Evolutionary conservation across 2,329 filamentous ascomycete species (phyloP).

Genomic region (Fusarium robinianum): DNA sequence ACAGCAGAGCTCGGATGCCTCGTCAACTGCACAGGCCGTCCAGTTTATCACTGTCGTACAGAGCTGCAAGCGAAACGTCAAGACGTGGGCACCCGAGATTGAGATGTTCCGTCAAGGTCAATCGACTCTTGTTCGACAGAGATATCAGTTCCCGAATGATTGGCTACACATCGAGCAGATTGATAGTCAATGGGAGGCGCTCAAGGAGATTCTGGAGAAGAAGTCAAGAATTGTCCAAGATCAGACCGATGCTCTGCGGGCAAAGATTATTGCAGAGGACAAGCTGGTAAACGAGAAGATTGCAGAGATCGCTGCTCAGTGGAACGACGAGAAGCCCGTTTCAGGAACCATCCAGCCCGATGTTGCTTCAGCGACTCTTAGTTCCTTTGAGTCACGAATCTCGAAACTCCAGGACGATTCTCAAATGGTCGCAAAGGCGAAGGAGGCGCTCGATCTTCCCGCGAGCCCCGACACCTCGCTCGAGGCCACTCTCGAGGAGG

Average conservation of each 20-base stretch:
- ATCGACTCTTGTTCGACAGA: slow-evolving; percentile 85
- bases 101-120: slow-evolving; percentile 96
- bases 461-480: slow-evolving; percentile 80
- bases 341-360: slow-evolving; percentile 92
- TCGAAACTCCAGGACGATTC: slow-evolving; percentile 84
- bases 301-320: slow-evolving; percentile 78
- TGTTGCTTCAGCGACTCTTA: slow-evolving; percentile 80
- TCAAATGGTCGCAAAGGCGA: slow-evolving; percentile 93
- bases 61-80: slow-evolving; percentile 91
- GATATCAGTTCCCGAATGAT: slow-evolving; percentile 90
- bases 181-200: slow-evolving; percentile 90
- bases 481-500: slow-evolving; percentile 86
- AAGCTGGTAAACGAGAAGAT: slow-evolving; percentile 90
- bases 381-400: slow-evolving; percentile 81
- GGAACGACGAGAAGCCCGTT: slow-evolving; percentile 96
- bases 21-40: slow-evolving; percentile 94
- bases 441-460: slow-evolving; percentile 92
- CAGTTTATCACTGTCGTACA: slow-evolving; percentile 99
- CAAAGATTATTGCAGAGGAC: slow-evolving; percentile 94
- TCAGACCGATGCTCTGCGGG: slow-evolving; percentile 90
- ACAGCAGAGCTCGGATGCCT: slow-evolving; percentile 87
- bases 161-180: slow-evolving; percentile 98
- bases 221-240: slow-evolving; percentile 97
- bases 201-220: slow-evolving; percentile 88
- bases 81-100: slow-evolving; percentile 92